Evolutionary conservation across 2,329 filamentous ascomycete species (phyloP).

Genomic region (Cryphonectria carpinicola): DNA sequence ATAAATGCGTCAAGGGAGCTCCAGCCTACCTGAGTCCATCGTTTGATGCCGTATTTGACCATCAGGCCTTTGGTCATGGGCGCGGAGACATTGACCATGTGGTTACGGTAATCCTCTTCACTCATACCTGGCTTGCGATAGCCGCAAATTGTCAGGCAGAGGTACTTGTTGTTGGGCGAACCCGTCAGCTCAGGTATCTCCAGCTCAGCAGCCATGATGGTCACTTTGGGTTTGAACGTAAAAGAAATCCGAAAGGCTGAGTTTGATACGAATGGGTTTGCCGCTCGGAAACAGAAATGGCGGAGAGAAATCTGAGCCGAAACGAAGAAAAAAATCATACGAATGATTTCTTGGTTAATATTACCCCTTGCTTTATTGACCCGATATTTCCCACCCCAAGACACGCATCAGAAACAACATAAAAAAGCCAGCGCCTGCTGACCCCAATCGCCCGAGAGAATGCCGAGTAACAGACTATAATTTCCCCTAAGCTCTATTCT

Average conservation of each 20-base stretch:
- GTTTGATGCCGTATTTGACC: constrained; percentile 52
- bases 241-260: not conserved
- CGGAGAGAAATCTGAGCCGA: not conserved
- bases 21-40: constrained; percentile 48
- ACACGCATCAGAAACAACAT: not conserved
- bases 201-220: not conserved
- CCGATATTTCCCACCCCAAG: not conserved
- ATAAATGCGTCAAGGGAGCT: not conserved
- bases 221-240: not conserved
- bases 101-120: constrained; percentile 50
- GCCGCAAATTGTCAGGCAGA: constrained; percentile 53
- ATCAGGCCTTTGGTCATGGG: constrained; percentile 52
- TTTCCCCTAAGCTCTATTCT: not conserved
- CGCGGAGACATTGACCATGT: constrained; percentile 52
- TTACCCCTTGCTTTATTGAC: not conserved
- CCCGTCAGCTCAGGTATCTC: not conserved
- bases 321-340: not conserved
- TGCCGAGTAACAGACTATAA: not conserved
- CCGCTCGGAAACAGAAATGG: not conserved
- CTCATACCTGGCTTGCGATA: constrained; percentile 53
- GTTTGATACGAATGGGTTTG: too few relatives aligned
- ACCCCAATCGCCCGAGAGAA: not conserved
- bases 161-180: constrained; percentile 31
- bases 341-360: not conserved
- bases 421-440: not conserved